A percentile compares a stretch with the other conserved stretches of the same genome.
Evolutionary conservation across 2,329 filamentous ascomycete species (phyloP).

Genomic region (Stachybotrys echinatus): DNA sequence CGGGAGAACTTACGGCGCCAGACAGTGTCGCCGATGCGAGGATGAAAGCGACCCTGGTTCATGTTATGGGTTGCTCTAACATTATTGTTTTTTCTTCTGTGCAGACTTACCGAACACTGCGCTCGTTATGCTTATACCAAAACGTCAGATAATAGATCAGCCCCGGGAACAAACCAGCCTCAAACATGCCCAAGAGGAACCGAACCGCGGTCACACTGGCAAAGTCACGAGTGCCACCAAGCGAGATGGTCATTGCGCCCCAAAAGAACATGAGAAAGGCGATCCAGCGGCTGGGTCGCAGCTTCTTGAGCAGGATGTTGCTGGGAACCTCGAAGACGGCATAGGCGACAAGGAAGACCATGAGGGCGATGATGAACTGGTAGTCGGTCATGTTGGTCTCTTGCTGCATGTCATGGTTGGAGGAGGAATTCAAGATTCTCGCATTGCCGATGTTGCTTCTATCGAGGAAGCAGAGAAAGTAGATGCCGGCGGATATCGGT

Average conservation of each 20-base stretch:
- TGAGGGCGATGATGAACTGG: constrained; percentile 55
- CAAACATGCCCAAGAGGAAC: constrained; percentile 62
- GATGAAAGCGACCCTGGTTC: constrained; percentile 61
- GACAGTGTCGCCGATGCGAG: constrained; percentile 65
- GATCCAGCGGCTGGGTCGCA: constrained; percentile 58
- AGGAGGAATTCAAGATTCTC: constrained; percentile 58
- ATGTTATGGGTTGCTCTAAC: too few relatives aligned
- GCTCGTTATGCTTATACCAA: constrained; percentile 67
- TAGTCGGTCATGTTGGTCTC: constrained; percentile 56
- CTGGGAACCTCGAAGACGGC: constrained; percentile 59
- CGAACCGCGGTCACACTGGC: constrained; percentile 60
- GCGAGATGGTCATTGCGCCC: constrained; percentile 62
- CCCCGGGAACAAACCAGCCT: constrained; percentile 60
- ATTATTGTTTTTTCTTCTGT: not conserved
- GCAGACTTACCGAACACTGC: constrained; percentile 47
- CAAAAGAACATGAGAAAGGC: constrained; percentile 62
- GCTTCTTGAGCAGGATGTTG: constrained; percentile 61
- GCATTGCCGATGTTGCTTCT: constrained; percentile 66
- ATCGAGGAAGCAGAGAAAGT: constrained; percentile 64
- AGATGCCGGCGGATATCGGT: constrained; percentile 58
- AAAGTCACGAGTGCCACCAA: constrained; percentile 59
- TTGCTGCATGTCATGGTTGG: constrained; percentile 55
- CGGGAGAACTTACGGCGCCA: constrained; percentile 44
- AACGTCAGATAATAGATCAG: constrained; percentile 66
- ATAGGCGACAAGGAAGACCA: constrained; percentile 58